Evolutionary conservation across 805 yeast species (phyloP).

Genomic region (Ogataea trehalophila): DNA sequence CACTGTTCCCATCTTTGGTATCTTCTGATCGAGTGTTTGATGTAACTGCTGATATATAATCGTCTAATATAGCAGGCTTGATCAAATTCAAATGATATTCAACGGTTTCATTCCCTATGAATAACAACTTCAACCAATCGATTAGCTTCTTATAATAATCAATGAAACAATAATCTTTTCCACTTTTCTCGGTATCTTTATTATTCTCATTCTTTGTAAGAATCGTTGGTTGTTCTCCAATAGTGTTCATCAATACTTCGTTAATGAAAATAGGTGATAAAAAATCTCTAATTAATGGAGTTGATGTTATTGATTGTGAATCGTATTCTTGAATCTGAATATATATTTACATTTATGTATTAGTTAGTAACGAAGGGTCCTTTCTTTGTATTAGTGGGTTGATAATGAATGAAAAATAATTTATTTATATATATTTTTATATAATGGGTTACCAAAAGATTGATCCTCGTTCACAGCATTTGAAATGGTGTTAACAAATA

Average conservation of each 20-base stretch:
- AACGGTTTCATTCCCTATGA: constrained; percentile 13
- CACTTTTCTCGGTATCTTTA: not conserved
- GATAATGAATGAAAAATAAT: too few species aligned
- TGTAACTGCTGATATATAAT: constrained; percentile 3
- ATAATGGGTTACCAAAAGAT: too few species aligned
- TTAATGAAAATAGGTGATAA: constrained; percentile 16
- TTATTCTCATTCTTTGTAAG: too few species aligned
- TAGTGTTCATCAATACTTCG: constrained; percentile 11
- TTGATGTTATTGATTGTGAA: constrained; percentile 8
- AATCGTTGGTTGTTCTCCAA: constrained; percentile 16
- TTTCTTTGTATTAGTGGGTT: too few species aligned
- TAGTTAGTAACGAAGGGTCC: not conserved
- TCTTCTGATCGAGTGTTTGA: too few species aligned
- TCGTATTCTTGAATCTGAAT: constrained; percentile 18
- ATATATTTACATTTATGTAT: not conserved
- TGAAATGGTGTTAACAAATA: too few species aligned
- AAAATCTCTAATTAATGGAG: constrained; percentile 8
- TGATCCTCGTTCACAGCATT: too few species aligned
- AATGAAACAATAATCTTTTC: not conserved
- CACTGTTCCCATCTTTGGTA: too few species aligned
- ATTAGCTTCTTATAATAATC: constrained; percentile 8
- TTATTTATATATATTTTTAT: too few species aligned
- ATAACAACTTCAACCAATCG: constrained; percentile 8
- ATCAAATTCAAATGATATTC: constrained; percentile 10
- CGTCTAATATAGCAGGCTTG: constrained; percentile 8